These are phyloP conservation scores for Didymella exigua DNA, from an alignment of 2,329 filamentous ascomycete genomes.

Conservation along the genomic window DNA sequence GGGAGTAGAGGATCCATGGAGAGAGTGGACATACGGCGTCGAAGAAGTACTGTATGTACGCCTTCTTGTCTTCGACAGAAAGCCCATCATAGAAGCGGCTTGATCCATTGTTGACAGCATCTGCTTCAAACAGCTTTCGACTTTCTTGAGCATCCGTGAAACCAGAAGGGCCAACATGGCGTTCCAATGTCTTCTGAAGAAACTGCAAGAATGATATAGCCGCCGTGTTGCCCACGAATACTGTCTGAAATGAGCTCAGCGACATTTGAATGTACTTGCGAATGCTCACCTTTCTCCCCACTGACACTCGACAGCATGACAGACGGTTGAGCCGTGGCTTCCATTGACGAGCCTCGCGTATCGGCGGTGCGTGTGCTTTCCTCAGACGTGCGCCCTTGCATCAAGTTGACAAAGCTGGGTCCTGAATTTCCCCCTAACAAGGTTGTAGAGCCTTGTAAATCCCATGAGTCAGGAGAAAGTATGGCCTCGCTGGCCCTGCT, in stretches of 20 bases:
- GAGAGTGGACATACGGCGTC: slow-evolving; percentile 39
- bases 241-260: slow-evolving; percentile 30
- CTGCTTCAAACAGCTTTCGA: slow-evolving; percentile 61
- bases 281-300: slow-evolving; percentile 53
- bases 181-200: slow-evolving; percentile 55
- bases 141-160: slow-evolving; percentile 59
- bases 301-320: slow-evolving; percentile 60
- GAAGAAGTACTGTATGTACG: slow-evolving; percentile 43
- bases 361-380: slow-evolving; percentile 3
- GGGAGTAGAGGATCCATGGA: slow-evolving; percentile 23
- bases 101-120: slow-evolving; percentile 37
- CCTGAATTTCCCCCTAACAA: slow-evolving; percentile 3
- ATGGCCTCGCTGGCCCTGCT: neutral
- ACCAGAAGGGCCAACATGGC: slow-evolving; percentile 60
- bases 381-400: slow-evolving; percentile 6
- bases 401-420: neutral
- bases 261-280: neutral
- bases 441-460: slow-evolving; percentile 6
- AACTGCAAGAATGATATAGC: slow-evolving; percentile 63
- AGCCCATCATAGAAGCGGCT: slow-evolving; percentile 33
- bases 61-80: slow-evolving; percentile 41
- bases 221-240: slow-evolving; percentile 59
- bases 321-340: slow-evolving; percentile 21
- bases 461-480: slow-evolving; percentile 13
- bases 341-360: slow-evolving; percentile 25